Base-by-base conservation (phyloP, 441 rosid genomes). In the Pelargonium citronellum region DNA sequence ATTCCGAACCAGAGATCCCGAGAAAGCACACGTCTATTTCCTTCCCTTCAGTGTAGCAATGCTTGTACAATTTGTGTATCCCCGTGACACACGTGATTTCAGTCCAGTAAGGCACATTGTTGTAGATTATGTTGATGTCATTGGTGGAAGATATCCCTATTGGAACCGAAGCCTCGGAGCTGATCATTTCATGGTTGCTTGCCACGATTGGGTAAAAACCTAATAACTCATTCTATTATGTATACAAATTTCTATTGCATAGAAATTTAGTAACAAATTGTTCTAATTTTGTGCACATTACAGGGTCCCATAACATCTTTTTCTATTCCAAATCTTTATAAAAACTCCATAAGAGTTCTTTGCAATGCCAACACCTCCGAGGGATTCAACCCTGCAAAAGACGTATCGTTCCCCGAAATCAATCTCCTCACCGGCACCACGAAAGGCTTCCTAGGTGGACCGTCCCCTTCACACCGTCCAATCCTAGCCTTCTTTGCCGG, bases 351-450 rank as follows among this genome's bases (percentile, higher is more conserved):
- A 4, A 88, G 91, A 24, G 98, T 88, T 10, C 75, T 93, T 51
- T 91, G 98, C 83, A 91, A 93, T 74, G 96, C 98, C 4, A 93
- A 93, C 85, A 91, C 97, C 3, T 93, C 97, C 0, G 96, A 91
- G 71, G 87, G 82, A 69, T 93, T 93, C 80, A 79, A 89, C 46
- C 98, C 96, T 4, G 74, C 73, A 19, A 93, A 86, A 78, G 98
- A 93, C 46, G 89, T 85, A 8, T 88, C 96, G 0, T 80, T 93
- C 66, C 97, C 97, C 0, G 98, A 93, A 77, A 83, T 93, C 67
- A 87, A 91, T 75, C 91, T 91, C 77, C 81, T 22, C 24, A 85
- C 95, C 0, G 96, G 92, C 1, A 44, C 79, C 9, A 76, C 85
- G 66, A 73, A 57, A 0, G 96, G 95, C 68, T 64, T 89, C 15